Percentiles rank a stretch among this genome's conserved stretches.
Evolutionary conservation across 2,329 filamentous ascomycete genomes (phyloP).

Genomic region (Chaetomiaceae sp.): DNA sequence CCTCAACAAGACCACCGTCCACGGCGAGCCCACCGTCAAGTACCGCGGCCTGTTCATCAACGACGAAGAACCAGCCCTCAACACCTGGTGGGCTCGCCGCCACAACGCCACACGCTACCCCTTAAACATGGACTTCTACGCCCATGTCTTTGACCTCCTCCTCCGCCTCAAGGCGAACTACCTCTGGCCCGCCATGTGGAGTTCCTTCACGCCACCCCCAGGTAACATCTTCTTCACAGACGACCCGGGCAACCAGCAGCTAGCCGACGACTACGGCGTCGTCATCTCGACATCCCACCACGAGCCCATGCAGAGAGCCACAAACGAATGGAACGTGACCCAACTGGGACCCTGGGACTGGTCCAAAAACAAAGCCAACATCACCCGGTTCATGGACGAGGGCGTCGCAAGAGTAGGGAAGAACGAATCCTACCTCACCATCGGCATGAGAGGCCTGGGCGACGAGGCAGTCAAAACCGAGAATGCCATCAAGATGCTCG

Average conservation of each 20-base stretch:
- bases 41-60: slow-evolving; percentile 62
- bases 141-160: slow-evolving; percentile 58
- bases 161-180: slow-evolving; percentile 60
- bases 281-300: slow-evolving; percentile 62
- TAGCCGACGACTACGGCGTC: slow-evolving; percentile 60
- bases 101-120: slow-evolving; percentile 43
- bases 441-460: slow-evolving; percentile 56
- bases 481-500: slow-evolving; percentile 49
- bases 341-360: slow-evolving; percentile 49
- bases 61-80: slow-evolving; percentile 56
- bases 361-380: slow-evolving; percentile 50
- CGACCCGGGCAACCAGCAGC: slow-evolving; percentile 52
- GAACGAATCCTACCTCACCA: slow-evolving; percentile 56
- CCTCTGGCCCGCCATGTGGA: slow-evolving; percentile 65
- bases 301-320: slow-evolving; percentile 60
- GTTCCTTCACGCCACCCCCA: slow-evolving; percentile 40
- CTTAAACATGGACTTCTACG: slow-evolving; percentile 54
- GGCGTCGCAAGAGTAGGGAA: slow-evolving; percentile 47
- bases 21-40: slow-evolving; percentile 52
- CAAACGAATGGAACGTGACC: slow-evolving; percentile 41
- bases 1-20: slow-evolving; percentile 41
- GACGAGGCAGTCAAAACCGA: slow-evolving; percentile 49
- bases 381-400: slow-evolving; percentile 53
- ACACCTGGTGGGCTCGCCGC: slow-evolving; percentile 52
- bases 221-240: slow-evolving; percentile 59